Percentiles rank a stretch among this genome's conserved stretches.
phyloP scores from a whole-genome alignment of 495 filamentous ascomycete species.

The Penicillium salamii region DNA sequence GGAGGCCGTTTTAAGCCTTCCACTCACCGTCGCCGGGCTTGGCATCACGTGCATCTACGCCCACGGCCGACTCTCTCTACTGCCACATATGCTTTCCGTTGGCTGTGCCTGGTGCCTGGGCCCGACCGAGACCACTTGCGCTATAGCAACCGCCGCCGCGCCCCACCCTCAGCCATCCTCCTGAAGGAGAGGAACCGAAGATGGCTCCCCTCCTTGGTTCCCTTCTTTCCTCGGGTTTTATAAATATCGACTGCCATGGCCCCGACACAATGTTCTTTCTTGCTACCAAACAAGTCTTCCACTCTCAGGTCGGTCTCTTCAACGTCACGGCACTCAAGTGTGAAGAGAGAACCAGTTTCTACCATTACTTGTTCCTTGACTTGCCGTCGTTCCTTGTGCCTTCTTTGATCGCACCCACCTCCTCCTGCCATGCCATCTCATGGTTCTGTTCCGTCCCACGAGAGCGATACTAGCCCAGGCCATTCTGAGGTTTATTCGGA shows the following conservation, averaged over 20 bases:
- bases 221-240: conserved; percentile 8
- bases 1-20: conserved; percentile 17
- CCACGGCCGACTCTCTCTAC: conserved; percentile 11
- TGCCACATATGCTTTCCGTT: conserved; percentile 9
- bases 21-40: conserved; percentile 16
- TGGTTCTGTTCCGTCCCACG: conserved; percentile 5
- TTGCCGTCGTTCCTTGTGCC: conserved; percentile 2
- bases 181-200: conserved; percentile 1
- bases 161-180: neutral
- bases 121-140: conserved; percentile 1
- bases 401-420: conserved; percentile 7
- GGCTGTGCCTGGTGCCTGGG: conserved; percentile 15
- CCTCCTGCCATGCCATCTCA: conserved; percentile 1
- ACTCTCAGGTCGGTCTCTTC: conserved; percentile 5
- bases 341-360: conserved; percentile 7
- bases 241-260: conserved; percentile 15
- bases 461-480: conserved; percentile 12
- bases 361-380: conserved; percentile 7
- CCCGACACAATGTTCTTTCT: conserved; percentile 3
- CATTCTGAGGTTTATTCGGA: conserved; percentile 10
- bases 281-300: conserved; percentile 8
- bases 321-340: conserved; percentile 5
- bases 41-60: conserved; percentile 13
- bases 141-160: neutral
- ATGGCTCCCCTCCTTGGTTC: conserved; percentile 8